These are phyloP conservation scores for Pestalotiopsis sp. DNA, from an alignment of 2,329 filamentous ascomycete genomes.

Conservation along the genomic window DNA sequence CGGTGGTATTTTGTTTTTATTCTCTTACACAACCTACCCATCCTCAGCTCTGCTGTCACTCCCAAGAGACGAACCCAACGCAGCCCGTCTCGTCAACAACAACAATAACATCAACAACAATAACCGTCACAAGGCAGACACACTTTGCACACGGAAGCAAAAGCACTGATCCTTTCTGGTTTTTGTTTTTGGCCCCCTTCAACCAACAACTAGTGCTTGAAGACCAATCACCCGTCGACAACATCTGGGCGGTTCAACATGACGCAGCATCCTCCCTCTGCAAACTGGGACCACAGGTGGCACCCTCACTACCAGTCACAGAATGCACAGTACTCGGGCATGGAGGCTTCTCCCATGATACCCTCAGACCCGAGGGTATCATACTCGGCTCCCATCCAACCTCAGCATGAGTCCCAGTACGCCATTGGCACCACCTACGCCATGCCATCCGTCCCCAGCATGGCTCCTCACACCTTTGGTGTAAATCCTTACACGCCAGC, in stretches of 20 bases:
- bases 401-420: conserved; percentile 49
- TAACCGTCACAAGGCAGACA: neutral
- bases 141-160: neutral
- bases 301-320: conserved; percentile 47
- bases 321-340: conserved; percentile 46
- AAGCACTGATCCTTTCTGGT: neutral
- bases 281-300: conserved; percentile 57
- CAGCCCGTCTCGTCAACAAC: neutral
- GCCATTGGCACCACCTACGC: conserved; percentile 47
- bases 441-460: conserved; percentile 43
- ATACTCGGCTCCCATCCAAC: conserved; percentile 41
- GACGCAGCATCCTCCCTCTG: conserved; percentile 44
- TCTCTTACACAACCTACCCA: neutral
- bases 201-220: neutral
- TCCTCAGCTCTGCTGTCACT: neutral
- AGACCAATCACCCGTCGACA: neutral
- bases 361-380: conserved; percentile 50
- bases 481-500: conserved; percentile 44
- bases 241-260: conserved; percentile 24
- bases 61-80: neutral
- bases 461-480: conserved; percentile 44
- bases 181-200: neutral
- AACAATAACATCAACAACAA: neutral
- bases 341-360: conserved; percentile 49
- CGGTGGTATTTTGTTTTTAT: conserved; percentile 11